Conservation (phyloP, 441 rosid genomes). For the Populus tomentosa region DNA sequence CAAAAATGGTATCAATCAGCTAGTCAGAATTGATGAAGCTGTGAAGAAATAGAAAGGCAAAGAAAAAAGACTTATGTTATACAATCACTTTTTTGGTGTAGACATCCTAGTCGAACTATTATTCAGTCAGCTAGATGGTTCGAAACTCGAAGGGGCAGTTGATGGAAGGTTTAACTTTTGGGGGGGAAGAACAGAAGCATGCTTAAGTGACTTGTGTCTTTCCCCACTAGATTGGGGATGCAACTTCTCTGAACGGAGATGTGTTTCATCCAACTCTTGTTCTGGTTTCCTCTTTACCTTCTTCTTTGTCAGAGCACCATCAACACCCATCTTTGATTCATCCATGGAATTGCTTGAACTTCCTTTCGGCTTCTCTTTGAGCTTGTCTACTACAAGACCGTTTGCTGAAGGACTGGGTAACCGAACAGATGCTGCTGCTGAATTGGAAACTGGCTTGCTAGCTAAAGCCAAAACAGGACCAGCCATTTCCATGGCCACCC, state of each 20-base stretch:
- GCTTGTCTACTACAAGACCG: slow-evolving; percentile 34
- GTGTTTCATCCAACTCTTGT: slow-evolving; percentile 39
- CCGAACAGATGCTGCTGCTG: slow-evolving; percentile 29
- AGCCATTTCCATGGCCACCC: slow-evolving; percentile 31
- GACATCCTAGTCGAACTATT: slow-evolving; percentile 21
- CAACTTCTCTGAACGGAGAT: slow-evolving; percentile 39
- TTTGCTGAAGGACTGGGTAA: slow-evolving; percentile 34
- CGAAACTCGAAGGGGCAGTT: slow-evolving; percentile 31
- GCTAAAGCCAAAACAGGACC: slow-evolving; percentile 38
- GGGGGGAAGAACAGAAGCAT: slow-evolving; percentile 21
- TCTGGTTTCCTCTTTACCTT: slow-evolving; percentile 69
- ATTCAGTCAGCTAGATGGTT: slow-evolving; percentile 37
- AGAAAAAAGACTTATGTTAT: background rate
- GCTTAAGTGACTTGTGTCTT: slow-evolving; percentile 34
- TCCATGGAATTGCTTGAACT: slow-evolving; percentile 39
- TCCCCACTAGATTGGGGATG: slow-evolving; percentile 35
- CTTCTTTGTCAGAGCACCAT: slow-evolving; percentile 42
- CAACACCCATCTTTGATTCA: slow-evolving; percentile 41
- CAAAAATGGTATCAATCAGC: slow-evolving; percentile 34
- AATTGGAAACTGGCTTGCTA: slow-evolving; percentile 30
- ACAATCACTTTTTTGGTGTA: slow-evolving; percentile 24
- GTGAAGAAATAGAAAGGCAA: background rate
- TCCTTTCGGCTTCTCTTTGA: slow-evolving; percentile 56
- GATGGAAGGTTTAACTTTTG: slow-evolving; percentile 32
- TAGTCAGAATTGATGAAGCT: slow-evolving; percentile 22